Base-by-base conservation (phyloP, 306 rosid genomes). In the Vigna nakashimae region DNA sequence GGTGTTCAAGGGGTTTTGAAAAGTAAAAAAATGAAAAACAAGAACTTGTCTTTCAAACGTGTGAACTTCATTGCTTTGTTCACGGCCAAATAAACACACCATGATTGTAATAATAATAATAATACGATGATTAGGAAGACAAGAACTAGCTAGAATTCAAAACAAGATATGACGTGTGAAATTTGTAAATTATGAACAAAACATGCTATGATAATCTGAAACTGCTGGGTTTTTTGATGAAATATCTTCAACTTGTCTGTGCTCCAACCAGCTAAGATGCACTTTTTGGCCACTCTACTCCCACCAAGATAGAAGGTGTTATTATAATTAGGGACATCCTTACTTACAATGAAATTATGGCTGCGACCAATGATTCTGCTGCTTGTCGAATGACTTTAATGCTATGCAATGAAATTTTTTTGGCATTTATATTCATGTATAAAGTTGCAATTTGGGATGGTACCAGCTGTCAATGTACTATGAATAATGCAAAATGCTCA, bases 261-360 rank as follows among this genome's bases (percentile, higher is more conserved):
- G 59, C 9, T 26, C 58, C 59, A 14, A 14, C 49, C 81, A 53
- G 43, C 69, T 20, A 46, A 20, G 58, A 26, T 48, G 59, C 66
- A 81, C 76, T 68, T 81, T 81, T 62, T 56, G 76, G 62, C 4
- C 66, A 50, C 2, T 26, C 16, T n/a, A 32, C 34, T 40, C 38
- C 60, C 16, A 42, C 43, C 45, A 18, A 57, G 63, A 57, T 66
- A 56, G 42, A 74, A 74, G 43, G 63, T 66, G 75, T 8, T 56
- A 8, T 43, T 43, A 63, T 11, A 40, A 63, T 64, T 28, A 18
- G 60, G 20, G 74, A 18, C 66, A 51, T 20, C 40, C 2, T 71
- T 55, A 38, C 63, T 46, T 28, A n/a, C 38, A 34, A 14, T 28
- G 18, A 58, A 32, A 28, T 69, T 32, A 57, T 58, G 42, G 76